A percentile compares a stretch with the other conserved stretches of the same genome.
Evolutionary conservation across 1,139 yeast species (phyloP).

Genomic region (Diutina sp.): DNA sequence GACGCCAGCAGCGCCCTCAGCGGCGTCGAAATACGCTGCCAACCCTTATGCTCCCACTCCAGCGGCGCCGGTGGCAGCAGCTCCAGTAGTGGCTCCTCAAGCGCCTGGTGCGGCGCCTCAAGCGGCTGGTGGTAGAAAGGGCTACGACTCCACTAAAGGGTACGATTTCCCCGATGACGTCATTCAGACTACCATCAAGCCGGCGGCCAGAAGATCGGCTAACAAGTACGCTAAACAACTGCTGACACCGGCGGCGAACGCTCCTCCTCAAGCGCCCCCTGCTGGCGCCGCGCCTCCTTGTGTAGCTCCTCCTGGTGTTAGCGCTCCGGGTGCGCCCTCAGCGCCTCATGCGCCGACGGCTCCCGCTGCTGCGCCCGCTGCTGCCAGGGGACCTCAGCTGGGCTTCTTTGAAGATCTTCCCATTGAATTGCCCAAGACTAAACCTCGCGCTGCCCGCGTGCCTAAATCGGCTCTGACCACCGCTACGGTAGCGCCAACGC

Average conservation of each 20-base stretch:
- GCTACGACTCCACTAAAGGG: background rate
- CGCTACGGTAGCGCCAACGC: background rate
- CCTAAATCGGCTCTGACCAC: constrained; percentile 12
- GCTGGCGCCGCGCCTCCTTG: background rate
- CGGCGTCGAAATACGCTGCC: background rate
- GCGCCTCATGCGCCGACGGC: background rate
- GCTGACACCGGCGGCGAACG: background rate
- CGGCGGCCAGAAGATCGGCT: background rate
- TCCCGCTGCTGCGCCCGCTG: background rate
- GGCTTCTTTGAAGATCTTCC: constrained; percentile 48
- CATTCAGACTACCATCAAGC: background rate
- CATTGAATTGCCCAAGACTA: constrained; percentile 14
- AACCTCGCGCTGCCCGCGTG: constrained; percentile 19
- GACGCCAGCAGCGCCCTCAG: background rate
- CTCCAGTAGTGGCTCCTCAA: background rate
- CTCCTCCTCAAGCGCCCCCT: background rate
- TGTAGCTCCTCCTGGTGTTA: background rate
- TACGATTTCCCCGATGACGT: constrained; percentile 1
- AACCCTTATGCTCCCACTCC: background rate
- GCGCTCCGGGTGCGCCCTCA: background rate
- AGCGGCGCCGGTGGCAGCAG: background rate
- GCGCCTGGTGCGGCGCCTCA: background rate
- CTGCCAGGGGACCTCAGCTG: constrained; percentile 3
- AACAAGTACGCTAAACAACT: background rate
- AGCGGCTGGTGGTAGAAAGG: background rate